These are phyloP conservation scores for Chenopodium formosanum DNA, from an alignment of 148 eudicot species.

Conservation along the genomic window DNA sequence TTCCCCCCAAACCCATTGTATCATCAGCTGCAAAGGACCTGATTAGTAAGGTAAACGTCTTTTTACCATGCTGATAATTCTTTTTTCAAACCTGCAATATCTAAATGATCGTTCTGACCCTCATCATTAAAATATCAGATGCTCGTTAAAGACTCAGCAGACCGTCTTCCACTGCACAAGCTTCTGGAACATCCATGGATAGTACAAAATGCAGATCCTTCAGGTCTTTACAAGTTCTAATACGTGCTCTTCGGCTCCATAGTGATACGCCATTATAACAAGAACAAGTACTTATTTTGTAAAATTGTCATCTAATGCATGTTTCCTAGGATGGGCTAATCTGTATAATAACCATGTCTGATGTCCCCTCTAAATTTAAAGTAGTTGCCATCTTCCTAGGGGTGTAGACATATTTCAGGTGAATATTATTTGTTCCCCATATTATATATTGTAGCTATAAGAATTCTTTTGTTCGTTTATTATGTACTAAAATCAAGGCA, in stretches of 20 bases:
- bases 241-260: neutral
- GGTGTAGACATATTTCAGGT: slow-evolving; percentile 17
- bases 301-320: slow-evolving; percentile 1
- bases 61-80: neutral
- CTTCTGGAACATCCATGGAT: slow-evolving; percentile 96
- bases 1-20: slow-evolving; percentile 70
- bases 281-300: neutral
- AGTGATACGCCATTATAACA: slow-evolving; percentile 10
- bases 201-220: slow-evolving; percentile 83
- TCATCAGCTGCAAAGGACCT: slow-evolving; percentile 84
- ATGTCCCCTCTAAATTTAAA: neutral
- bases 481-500: neutral
- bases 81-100: too few relatives aligned
- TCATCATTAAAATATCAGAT: slow-evolving; percentile 42
- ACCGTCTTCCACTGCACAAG: slow-evolving; percentile 84
- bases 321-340: neutral
- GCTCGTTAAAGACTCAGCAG: slow-evolving; percentile 87
- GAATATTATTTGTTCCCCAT: slow-evolving; percentile 1
- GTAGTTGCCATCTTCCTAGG: slow-evolving; percentile 4
- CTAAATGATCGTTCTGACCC: too few relatives aligned
- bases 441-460: slow-evolving; percentile 23
- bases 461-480: neutral
- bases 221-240: slow-evolving; percentile 68
- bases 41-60: slow-evolving; percentile 52
- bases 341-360: slow-evolving; percentile 17